A percentile compares a stretch with the other conserved stretches of the same genome.
Conservation (phyloP, 345 rosid genomes). For the Acer yangbiense region DNA sequence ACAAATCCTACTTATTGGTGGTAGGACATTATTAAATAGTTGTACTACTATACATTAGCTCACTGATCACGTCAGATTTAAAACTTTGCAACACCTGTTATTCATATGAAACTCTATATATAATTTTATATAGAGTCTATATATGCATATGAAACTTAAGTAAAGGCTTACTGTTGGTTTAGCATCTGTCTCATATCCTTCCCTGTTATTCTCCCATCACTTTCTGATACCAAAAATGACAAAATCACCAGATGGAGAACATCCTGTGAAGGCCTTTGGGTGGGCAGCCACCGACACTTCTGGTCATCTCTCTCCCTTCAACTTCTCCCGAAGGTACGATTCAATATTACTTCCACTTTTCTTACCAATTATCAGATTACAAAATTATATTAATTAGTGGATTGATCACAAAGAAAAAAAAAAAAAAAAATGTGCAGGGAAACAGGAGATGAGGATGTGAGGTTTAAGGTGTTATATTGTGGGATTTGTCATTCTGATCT, state of each 20-base stretch:
- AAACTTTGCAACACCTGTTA: background rate
- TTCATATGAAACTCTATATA: too few relatives aligned
- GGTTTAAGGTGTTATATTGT: constrained; percentile 38
- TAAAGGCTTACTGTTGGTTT: too few relatives aligned
- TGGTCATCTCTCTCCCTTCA: constrained; percentile 43
- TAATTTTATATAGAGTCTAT: too few relatives aligned
- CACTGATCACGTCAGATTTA: background rate
- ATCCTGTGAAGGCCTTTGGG: constrained; percentile 34
- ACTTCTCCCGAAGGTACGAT: constrained; percentile 40
- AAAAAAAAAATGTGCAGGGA: constrained; percentile 18
- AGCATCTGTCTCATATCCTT: background rate
- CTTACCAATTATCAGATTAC: too few relatives aligned
- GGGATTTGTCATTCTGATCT: constrained; percentile 50
- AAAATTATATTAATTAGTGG: too few relatives aligned
- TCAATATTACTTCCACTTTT: background rate
- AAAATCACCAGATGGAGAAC: constrained; percentile 27
- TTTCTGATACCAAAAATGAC: constrained; percentile 11
- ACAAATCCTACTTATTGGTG: too few relatives aligned
- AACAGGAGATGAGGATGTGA: constrained; percentile 37
- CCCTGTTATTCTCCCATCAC: background rate
- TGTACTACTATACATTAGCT: background rate
- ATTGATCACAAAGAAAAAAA: too few relatives aligned
- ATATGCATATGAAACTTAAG: too few relatives aligned
- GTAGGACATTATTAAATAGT: too few relatives aligned
- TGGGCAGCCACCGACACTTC: constrained; percentile 43